Base-by-base conservation (phyloP, 2,329 filamentous ascomycete species). In the Colletotrichum tamarilloi region DNA sequence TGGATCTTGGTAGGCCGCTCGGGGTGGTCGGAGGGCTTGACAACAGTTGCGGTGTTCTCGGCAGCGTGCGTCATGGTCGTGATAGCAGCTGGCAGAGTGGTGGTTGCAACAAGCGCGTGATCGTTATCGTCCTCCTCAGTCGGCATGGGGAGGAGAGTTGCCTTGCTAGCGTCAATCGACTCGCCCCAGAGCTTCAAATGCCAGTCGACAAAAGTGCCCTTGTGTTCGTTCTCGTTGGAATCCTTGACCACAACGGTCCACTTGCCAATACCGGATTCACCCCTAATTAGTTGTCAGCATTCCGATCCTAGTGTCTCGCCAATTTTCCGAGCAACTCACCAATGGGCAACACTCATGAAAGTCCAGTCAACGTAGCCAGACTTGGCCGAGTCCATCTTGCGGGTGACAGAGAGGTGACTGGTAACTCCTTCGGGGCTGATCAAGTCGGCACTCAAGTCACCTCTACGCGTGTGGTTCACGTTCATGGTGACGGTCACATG, bases 401-500 rank as follows among this genome's bases (percentile, higher is more conserved):
- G 93, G 1, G 92, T 86, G 14, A 92, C 93, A 5, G 95, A 93
- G 66, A 99, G 90, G 79, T 98, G 92, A 80, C 95, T 98, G 75
- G 95, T 87, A 71, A 98, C 85, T 11, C 94, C 94, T 38, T 90
- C 87, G 0, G 97, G 97, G 77, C 95, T 98, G 79, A 94, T 90
- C 58, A 99, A 86, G 79, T 99, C 97, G 49, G 97, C 96, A 79
- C 94, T 98, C 30, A 99, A 82, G 81, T 99, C 97, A 69, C 97
- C 97, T 76, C 97, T 93, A 73, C 93, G 92, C 2, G 90, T 92
- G 80, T 99, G 97, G 67, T 94, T 90, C 28, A 98, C 89, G 79
- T 99, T 99, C 95, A 99, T 99, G 3, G 96, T 98, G 46, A 99
- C 90, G 0, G 96, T 98, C 46, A 99, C 94, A 83, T 99, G 97